Conservation (phyloP, 2,329 filamentous ascomycete species). For the Phoma sp. region DNA sequence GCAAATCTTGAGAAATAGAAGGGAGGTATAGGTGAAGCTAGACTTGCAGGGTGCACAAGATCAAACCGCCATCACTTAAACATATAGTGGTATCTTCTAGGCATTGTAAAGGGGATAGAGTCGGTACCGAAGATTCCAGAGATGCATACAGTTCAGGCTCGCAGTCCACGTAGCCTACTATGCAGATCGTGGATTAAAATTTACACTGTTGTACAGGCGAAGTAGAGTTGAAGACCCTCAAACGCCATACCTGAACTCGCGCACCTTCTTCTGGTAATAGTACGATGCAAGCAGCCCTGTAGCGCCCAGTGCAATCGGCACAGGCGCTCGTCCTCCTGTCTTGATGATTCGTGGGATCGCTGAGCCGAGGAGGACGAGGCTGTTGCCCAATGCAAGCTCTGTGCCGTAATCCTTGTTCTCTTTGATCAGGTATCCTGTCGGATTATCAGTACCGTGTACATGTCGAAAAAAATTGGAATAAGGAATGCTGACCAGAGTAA, state of each 20-base stretch:
- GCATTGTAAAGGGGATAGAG: too few relatives aligned
- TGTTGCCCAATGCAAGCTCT: constrained; percentile 37
- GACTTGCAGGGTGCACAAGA: too few relatives aligned
- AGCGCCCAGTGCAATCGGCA: constrained; percentile 33
- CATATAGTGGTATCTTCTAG: too few relatives aligned
- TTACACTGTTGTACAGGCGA: constrained; percentile 1
- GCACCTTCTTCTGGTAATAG: constrained; percentile 41
- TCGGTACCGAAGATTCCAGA: too few relatives aligned
- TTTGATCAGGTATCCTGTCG: constrained; percentile 34
- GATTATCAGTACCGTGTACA: not conserved
- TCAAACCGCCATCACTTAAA: too few relatives aligned
- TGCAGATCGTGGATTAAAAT: not conserved
- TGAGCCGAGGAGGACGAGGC: constrained; percentile 30
- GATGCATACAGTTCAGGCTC: too few relatives aligned
- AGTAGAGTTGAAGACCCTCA: constrained; percentile 3
- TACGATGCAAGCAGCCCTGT: constrained; percentile 34
- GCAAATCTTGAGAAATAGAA: too few relatives aligned
- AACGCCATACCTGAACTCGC: constrained; percentile 38
- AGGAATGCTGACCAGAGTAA: constrained; percentile 24
- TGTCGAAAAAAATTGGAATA: too few relatives aligned
- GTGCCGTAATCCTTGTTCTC: constrained; percentile 38
- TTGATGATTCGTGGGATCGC: constrained; percentile 36
- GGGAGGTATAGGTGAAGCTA: too few relatives aligned
- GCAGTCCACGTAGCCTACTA: too few relatives aligned
- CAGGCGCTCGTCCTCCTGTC: constrained; percentile 35